Evolutionary conservation across 2,329 filamentous ascomycete genomes (phyloP), one percentile per base, ranked within the genome.

Genomic region (Ceratocystis variospora): DNA sequence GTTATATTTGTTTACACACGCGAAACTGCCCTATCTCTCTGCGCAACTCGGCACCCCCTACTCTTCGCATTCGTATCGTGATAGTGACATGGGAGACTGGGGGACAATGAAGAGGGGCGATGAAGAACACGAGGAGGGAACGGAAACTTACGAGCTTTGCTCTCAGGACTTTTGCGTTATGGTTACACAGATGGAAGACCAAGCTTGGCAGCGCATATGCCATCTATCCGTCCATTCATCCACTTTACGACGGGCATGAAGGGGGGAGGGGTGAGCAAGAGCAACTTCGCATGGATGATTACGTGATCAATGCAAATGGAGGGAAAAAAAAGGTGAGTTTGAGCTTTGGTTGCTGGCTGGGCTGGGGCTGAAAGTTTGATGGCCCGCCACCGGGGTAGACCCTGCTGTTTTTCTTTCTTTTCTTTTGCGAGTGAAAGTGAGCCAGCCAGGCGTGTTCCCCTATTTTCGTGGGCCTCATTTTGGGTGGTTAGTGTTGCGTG

Each of bases 401-500:
- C 55, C 55, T 59, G 55, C 33, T 37, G 17, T 17, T 19, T 19
- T 41, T 15, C 37, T 41, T 41, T 41, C 6, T 19, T 19, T 41
- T 15, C 37, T 41, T 41, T 41, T 15, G 37, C 37, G 12, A 41
- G 37, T 41, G 37, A 12, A n/a, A 31, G 12, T 33, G 17, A 17
- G 19, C 48, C 48, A 15, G 48, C 12, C 55, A 28, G n/a, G 15
- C 12, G 3, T 25, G 25, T 59, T 59, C 55, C 55, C 55, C 55
- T 59, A 59, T 59, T 59, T 59, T 59, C 55, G 55, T 19, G 55
- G 55, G 55, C 55, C 55, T 59, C 55, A 33, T 59, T 59, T 59
- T 59, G n/a, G 37, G 3, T 41, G 37, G 4, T 53, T 53, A 25
- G 6, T 59, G 22, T 28, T 53, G 19, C 3, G 28, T 5, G 28